Evolutionary conservation across 2,329 filamentous ascomycete species (phyloP).

Genomic region (Hypomyces perniciosus): DNA sequence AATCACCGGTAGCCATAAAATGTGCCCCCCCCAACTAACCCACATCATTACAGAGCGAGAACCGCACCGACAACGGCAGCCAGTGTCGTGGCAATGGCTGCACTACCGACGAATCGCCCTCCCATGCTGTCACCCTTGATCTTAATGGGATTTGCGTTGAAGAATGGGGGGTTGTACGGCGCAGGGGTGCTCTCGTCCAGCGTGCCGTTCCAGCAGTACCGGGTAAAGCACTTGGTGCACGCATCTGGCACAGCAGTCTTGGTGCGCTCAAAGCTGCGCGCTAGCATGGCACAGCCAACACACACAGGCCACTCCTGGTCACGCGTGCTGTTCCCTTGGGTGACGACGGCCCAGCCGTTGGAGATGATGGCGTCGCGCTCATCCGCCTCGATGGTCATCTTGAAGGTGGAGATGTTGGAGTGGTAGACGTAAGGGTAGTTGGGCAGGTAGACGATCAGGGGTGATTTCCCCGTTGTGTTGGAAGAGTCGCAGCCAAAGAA

Average conservation of each 20-base stretch:
- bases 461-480: constrained; percentile 47
- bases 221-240: constrained; percentile 69
- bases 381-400: constrained; percentile 53
- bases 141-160: constrained; percentile 20
- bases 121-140: constrained; percentile 18
- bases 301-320: constrained; percentile 74
- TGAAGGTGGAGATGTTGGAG: constrained; percentile 77
- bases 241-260: constrained; percentile 60
- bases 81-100: constrained; percentile 12
- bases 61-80: constrained; percentile 19
- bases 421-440: constrained; percentile 65
- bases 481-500: constrained; percentile 60
- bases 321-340: constrained; percentile 72
- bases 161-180: constrained; percentile 25
- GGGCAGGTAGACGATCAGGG: constrained; percentile 81
- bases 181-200: constrained; percentile 29
- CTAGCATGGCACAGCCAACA: constrained; percentile 80
- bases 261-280: constrained; percentile 68
- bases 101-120: constrained; percentile 14
- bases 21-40: background rate
- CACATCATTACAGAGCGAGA: constrained; percentile 12
- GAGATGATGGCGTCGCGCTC: constrained; percentile 74
- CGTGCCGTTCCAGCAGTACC: constrained; percentile 94
- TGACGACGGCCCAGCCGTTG: constrained; percentile 82
- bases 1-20: background rate